Evolutionary conservation across 2,329 filamentous ascomycete genomes (phyloP).

Genomic region (Arthrobotrys entomopaga): DNA sequence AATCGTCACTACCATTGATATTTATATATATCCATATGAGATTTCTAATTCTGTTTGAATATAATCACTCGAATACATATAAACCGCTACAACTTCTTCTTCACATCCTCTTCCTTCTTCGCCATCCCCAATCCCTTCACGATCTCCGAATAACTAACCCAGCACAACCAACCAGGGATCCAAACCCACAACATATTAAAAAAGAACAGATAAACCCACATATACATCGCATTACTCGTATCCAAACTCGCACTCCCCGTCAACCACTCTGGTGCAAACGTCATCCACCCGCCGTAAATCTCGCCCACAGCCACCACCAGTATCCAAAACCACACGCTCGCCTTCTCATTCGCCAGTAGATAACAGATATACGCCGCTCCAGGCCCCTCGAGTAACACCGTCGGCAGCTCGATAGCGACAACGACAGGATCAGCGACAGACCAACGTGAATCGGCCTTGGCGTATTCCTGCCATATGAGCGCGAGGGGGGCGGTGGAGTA

Average conservation of each 20-base stretch:
- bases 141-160: slow-evolving; percentile 69
- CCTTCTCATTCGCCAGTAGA: slow-evolving; percentile 69
- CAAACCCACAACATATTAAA: slow-evolving; percentile 77
- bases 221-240: slow-evolving; percentile 74
- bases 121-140: slow-evolving; percentile 60
- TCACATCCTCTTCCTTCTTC: slow-evolving; percentile 23
- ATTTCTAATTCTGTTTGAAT: too few species aligned
- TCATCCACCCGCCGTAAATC: slow-evolving; percentile 77
- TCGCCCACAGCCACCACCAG: slow-evolving; percentile 73
- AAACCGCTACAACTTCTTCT: slow-evolving; percentile 20
- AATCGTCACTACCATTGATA: too few species aligned
- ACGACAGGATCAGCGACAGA: slow-evolving; percentile 72
- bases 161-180: slow-evolving; percentile 71
- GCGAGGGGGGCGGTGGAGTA: slow-evolving; percentile 65
- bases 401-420: slow-evolving; percentile 73
- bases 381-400: slow-evolving; percentile 72
- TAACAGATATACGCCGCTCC: slow-evolving; percentile 71
- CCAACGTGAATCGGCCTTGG: slow-evolving; percentile 72
- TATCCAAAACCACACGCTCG: slow-evolving; percentile 69
- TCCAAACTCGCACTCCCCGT: slow-evolving; percentile 72
- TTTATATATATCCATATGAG: too few species aligned
- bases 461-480: slow-evolving; percentile 76
- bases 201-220: slow-evolving; percentile 75
- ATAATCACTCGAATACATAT: background rate
- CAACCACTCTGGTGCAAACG: slow-evolving; percentile 76